Conservation (phyloP, 495 filamentous ascomycete species). For the Penicillium canescens region DNA sequence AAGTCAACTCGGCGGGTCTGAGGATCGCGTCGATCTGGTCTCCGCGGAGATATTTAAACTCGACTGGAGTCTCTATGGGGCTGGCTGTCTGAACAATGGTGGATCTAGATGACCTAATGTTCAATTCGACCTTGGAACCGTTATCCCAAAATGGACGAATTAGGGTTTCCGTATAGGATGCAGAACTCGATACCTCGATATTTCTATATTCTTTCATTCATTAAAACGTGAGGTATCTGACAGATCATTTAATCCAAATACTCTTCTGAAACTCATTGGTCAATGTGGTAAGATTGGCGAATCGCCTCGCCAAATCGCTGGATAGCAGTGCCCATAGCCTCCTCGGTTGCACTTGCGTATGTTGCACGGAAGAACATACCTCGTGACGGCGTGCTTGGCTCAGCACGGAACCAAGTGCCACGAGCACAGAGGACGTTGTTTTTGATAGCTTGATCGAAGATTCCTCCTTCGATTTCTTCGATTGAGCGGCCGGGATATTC, state of each 20-base stretch:
- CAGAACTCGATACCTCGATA: too few species aligned
- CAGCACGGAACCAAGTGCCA: slow-evolving; percentile 1
- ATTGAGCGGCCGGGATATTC: background rate
- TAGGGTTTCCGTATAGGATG: too few species aligned
- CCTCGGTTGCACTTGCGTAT: slow-evolving; percentile 1
- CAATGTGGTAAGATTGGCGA: background rate
- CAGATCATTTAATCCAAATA: too few species aligned
- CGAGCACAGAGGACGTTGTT: background rate
- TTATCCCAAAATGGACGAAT: too few species aligned
- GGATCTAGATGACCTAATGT: background rate
- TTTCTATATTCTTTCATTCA: too few species aligned
- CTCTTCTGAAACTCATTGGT: background rate
- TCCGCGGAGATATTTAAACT: slow-evolving; percentile 30
- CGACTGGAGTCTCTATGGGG: background rate
- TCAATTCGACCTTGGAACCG: background rate
- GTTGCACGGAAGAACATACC: slow-evolving; percentile 5
- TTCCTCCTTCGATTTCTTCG: background rate
- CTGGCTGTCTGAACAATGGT: background rate
- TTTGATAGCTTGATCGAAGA: slow-evolving; percentile 1
- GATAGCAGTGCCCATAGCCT: background rate
- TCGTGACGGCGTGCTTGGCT: background rate
- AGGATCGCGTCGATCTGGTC: slow-evolving; percentile 9
- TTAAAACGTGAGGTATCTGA: too few species aligned
- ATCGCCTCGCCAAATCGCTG: background rate
- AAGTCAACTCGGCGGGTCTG: slow-evolving; percentile 6